phyloP scores from a whole-genome alignment of 768 basidiomycete species.

The Naganishia onofrii region DNA sequence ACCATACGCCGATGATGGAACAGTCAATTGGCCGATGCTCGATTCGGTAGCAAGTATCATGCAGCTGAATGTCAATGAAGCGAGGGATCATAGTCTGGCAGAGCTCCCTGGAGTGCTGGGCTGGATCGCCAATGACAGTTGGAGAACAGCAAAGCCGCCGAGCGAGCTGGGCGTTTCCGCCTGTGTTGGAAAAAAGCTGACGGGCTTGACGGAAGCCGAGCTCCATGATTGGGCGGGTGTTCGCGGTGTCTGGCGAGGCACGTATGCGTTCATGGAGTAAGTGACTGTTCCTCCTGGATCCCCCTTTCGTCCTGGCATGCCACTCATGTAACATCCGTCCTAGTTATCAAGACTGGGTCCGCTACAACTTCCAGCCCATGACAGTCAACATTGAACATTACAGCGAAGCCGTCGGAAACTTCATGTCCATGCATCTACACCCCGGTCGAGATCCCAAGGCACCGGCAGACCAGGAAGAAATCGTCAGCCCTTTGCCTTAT shows the following conservation, averaged over 20 bases:
- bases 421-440: constrained; percentile 36
- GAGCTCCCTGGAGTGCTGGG: constrained; percentile 33
- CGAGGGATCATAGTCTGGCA: neutral
- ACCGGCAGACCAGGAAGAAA: neutral
- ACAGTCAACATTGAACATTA: constrained; percentile 38
- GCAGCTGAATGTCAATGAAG: constrained; percentile 28
- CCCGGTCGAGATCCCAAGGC: constrained; percentile 11
- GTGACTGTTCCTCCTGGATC: too few species aligned
- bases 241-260: constrained; percentile 45
- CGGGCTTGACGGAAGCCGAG: constrained; percentile 35
- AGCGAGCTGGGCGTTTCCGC: constrained; percentile 40
- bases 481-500: constrained; percentile 35
- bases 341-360: constrained; percentile 42
- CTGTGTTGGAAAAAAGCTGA: constrained; percentile 39
- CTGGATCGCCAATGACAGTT: constrained; percentile 36
- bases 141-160: constrained; percentile 38
- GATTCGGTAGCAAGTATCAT: constrained; percentile 44
- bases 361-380: constrained; percentile 38
- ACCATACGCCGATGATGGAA: constrained; percentile 42
- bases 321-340: too few species aligned
- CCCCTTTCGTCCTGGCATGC: too few species aligned
- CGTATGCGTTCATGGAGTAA: constrained; percentile 51
- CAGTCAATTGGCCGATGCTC: constrained; percentile 45
- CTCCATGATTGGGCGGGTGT: constrained; percentile 50
- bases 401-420: constrained; percentile 44